phyloP scores from a whole-genome alignment of 1,139 yeast genomes.

The Cylindricascospora bacillispora region DNA sequence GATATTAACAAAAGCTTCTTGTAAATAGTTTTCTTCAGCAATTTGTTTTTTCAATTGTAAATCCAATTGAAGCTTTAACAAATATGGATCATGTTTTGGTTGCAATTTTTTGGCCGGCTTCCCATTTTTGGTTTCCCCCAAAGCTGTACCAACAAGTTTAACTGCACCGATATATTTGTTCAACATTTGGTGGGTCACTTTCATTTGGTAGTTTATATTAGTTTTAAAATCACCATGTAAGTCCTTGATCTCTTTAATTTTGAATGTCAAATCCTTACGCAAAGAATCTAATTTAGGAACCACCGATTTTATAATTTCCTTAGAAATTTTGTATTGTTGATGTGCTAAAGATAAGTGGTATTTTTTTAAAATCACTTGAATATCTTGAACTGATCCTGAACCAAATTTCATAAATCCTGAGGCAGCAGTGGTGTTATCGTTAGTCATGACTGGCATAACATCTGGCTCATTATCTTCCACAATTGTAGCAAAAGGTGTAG shows the following conservation, averaged over 20 bases:
- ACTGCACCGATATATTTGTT: constrained; percentile 34
- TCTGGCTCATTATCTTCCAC: constrained; percentile 1
- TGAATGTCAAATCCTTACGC: constrained; percentile 49
- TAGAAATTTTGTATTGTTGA: constrained; percentile 37
- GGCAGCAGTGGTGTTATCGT: constrained; percentile 23
- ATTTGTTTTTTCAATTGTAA: constrained; percentile 57
- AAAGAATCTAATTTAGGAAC: constrained; percentile 62
- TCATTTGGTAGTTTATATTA: constrained; percentile 24
- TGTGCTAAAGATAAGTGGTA: constrained; percentile 34
- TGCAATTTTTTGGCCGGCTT: constrained; percentile 12
- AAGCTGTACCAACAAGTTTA: constrained; percentile 26
- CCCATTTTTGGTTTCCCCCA: constrained; percentile 13
- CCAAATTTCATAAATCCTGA: constrained; percentile 40
- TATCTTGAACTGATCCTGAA: constrained; percentile 37
- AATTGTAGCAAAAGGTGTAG: not conserved
- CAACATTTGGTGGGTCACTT: constrained; percentile 33
- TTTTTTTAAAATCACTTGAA: constrained; percentile 35
- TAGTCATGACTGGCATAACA: constrained; percentile 1
- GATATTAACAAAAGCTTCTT: constrained; percentile 57
- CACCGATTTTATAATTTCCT: constrained; percentile 43
- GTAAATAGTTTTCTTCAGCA: constrained; percentile 54
- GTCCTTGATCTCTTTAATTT: constrained; percentile 43
- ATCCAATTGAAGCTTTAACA: constrained; percentile 51
- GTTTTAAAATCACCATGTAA: constrained; percentile 26
- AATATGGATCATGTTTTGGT: constrained; percentile 48